Conservation (phyloP, 805 yeast genomes). For the Zygoascus ofunaensis region DNA sequence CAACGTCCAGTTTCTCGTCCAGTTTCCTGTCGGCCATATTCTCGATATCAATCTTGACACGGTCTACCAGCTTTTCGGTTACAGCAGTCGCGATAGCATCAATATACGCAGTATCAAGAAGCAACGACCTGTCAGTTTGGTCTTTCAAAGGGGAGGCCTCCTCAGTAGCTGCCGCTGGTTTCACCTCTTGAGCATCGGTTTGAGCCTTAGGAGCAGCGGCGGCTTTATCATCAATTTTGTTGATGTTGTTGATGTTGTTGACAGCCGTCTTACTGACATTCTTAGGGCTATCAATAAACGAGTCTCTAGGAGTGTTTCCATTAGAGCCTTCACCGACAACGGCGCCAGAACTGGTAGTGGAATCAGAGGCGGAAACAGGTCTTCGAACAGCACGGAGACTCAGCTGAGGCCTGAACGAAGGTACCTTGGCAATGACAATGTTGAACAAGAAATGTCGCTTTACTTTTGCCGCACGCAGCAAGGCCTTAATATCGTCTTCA, state of each 20-base stretch:
- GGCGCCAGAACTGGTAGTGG: background rate
- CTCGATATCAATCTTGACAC: background rate
- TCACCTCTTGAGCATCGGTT: no score
- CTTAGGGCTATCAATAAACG: no score
- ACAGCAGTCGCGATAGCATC: background rate
- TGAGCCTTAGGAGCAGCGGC: background rate
- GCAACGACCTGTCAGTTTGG: background rate
- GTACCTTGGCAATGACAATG: slow-evolving; percentile 14
- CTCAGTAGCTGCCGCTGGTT: slow-evolving; percentile 27
- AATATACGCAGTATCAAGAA: background rate
- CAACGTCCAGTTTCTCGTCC: background rate
- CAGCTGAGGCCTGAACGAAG: background rate
- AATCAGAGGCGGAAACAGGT: background rate
- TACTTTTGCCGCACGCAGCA: slow-evolving; percentile 12
- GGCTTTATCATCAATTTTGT: background rate
- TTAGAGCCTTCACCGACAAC: background rate
- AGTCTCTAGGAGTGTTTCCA: no score
- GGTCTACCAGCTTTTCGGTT: background rate
- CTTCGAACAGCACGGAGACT: slow-evolving; percentile 7
- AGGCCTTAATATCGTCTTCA: slow-evolving; percentile 8
- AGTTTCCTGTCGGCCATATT: background rate
- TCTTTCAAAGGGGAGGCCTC: slow-evolving; percentile 12
- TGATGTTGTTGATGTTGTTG: background rate
- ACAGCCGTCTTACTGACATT: background rate
- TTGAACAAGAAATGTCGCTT: slow-evolving; percentile 11